Conservation (phyloP, 2,329 filamentous ascomycete species). For the Cladosporium sp. region DNA sequence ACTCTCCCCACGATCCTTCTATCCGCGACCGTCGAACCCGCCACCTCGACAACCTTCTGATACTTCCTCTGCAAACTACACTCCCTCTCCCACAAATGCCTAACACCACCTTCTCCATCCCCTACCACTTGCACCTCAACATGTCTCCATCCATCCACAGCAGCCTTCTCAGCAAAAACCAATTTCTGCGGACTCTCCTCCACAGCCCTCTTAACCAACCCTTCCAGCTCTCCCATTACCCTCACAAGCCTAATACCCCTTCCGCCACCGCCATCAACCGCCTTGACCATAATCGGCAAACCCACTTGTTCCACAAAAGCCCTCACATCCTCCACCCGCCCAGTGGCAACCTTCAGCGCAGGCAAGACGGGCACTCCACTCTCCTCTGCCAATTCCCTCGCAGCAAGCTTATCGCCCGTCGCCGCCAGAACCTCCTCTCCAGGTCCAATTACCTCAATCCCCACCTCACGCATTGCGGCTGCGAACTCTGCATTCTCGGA, state of each 20-base stretch:
- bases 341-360: slow-evolving; percentile 45
- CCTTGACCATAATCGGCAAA: slow-evolving; percentile 59
- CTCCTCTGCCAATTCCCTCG: slow-evolving; percentile 47
- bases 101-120: slow-evolving; percentile 49
- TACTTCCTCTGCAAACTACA: slow-evolving; percentile 58
- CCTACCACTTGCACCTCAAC: slow-evolving; percentile 60
- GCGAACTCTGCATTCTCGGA: slow-evolving; percentile 53
- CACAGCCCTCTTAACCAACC: slow-evolving; percentile 47
- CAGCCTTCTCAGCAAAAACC: slow-evolving; percentile 61
- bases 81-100: slow-evolving; percentile 58
- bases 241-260: slow-evolving; percentile 55
- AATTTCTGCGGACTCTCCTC: slow-evolving; percentile 56
- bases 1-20: slow-evolving; percentile 45
- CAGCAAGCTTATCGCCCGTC: slow-evolving; percentile 56
- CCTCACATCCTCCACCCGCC: slow-evolving; percentile 39
- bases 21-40: slow-evolving; percentile 49
- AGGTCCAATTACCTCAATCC: slow-evolving; percentile 50
- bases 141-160: slow-evolving; percentile 56
- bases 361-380: slow-evolving; percentile 52
- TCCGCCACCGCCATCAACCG: slow-evolving; percentile 61
- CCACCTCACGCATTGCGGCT: slow-evolving; percentile 43
- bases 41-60: slow-evolving; percentile 59
- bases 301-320: slow-evolving; percentile 56
- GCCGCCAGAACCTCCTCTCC: slow-evolving; percentile 53
- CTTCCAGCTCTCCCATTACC: slow-evolving; percentile 41